Base-by-base conservation (phyloP, 768 basidiomycete genomes). In the Boletus rubroflammeus region DNA sequence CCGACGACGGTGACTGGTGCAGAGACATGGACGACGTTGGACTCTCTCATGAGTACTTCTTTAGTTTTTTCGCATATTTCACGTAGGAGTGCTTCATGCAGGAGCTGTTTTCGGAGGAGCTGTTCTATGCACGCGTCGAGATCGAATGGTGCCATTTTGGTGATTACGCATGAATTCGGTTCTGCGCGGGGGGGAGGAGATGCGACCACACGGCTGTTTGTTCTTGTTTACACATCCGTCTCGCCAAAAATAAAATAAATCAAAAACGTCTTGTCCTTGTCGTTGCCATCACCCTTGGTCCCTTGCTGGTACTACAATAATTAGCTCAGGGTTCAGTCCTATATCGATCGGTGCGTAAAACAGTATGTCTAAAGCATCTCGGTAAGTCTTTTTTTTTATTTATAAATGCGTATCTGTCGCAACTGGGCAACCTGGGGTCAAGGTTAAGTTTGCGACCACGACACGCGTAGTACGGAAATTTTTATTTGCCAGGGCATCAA, bases 31-130 rank as follows among this genome's bases (percentile, higher is more conserved):
- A 98, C 94, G 54, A 99, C 97, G 66, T 99, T 99, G 55, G 90
- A 93, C 76, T 99, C 97, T 57, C 93, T 79, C 97, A 98, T 98
- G 53, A 99, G 85, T 0, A 99, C 93, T 69, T 99, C 97, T 70
- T 98, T 99, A 15, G 96, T 97, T 76, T 98, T 98, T 67, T 97
- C 96, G 79, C 97, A 98, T 81, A 99, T 98, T 78, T 99, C 96
- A 47, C 94, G 87, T 41, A 99, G 72, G 26, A 98, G 79, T 2
- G 93, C 89, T 74, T 98, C 96, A 63, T 95, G 95, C 5, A 99
- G 78, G 14, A 99, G 84, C 60, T 97, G 94, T 76, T 97, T 97
- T 49, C 86, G 81, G 32, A 93, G 82, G 51, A 96, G 78, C 65
- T 94, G 90, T 64, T 88, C 77, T 67, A 98, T 98, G 73, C 94